Conservation (phyloP, 2,329 filamentous ascomycete species). For the Pseudogymnoascus sp. region DNA sequence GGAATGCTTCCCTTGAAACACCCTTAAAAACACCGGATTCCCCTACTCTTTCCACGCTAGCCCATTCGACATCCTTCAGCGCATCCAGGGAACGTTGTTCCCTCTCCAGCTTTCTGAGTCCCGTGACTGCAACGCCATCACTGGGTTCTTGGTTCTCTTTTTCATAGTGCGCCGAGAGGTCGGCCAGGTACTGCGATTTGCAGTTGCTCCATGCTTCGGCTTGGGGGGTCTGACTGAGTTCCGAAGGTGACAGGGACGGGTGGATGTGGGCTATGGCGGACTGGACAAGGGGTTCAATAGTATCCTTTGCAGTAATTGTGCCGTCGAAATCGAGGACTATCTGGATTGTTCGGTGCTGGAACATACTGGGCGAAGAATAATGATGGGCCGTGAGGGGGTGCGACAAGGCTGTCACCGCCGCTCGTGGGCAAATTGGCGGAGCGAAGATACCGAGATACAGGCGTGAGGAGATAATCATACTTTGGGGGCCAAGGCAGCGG, state of each 20-base stretch:
- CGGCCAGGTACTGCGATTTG: constrained; percentile 18
- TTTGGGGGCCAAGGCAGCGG: background rate
- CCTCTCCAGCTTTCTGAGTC: constrained; percentile 3
- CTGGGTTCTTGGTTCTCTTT: constrained; percentile 13
- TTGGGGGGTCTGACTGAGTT: constrained; percentile 11
- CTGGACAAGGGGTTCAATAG: constrained; percentile 20
- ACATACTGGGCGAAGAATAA: background rate
- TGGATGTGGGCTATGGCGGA: constrained; percentile 8
- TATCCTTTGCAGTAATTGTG: constrained; percentile 28
- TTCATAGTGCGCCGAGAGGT: constrained; percentile 16
- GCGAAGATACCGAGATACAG: background rate
- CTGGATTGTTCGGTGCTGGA: background rate
- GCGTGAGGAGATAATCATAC: background rate
- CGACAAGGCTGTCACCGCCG: background rate
- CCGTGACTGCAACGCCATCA: background rate
- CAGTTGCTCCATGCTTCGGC: constrained; percentile 14
- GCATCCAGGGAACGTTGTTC: constrained; percentile 20
- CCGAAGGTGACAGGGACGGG: constrained; percentile 13
- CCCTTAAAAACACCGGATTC: constrained; percentile 22
- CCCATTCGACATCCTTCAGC: constrained; percentile 20
- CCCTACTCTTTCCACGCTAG: constrained; percentile 23
- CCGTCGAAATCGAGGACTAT: constrained; percentile 21
- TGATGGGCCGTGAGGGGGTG: background rate
- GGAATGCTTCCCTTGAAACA: constrained; percentile 17
- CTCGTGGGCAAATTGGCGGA: background rate